Base-by-base conservation (phyloP, 441 rosid genomes). In the Populus hybrid region DNA sequence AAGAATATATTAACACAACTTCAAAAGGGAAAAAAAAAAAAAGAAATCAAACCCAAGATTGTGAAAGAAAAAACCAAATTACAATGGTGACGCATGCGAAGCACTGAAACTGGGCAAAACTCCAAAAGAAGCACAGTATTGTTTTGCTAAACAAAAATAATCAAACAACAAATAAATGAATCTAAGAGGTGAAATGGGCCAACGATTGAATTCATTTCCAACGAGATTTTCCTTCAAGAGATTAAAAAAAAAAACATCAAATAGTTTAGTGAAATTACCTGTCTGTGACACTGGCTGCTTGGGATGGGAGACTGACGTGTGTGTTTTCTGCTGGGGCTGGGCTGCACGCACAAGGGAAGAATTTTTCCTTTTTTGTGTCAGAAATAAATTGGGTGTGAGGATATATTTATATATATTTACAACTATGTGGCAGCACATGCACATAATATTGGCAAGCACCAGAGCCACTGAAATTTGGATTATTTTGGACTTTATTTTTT, bases 371-470 rank as follows among this genome's bases (percentile, higher is more conserved):
- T 23, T 29, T 12, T 33, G 78, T 59, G 53, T 40, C 59, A 73
- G 42, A 10, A 24, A 64, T 33, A 36, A 45, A 74, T 16, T 40
- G 45, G 45, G 45, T 40, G 5, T 11, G 71, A n/a, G 75, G 68
- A 26, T n/a, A 74, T 33, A 74, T 33, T 33, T 33, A 33, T 70
- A 21, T 29, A 23, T 68, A 21, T 29, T 23, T 10, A 21, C 40
- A 29, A 24, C 68, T 28, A 23, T 35, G 72, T 42, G 76, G 59
- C 76, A 74, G 3, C 10, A 6, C 31, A 70, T 18, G 29, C 29
- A 64, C 75, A 11, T 1, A 45, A 16, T 14, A 81, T 50, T 76
- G 82, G 87, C 75, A 74, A 33, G 14, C 53, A 83, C 78, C 76
- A 83, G 86, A 83, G 79, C n/a, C n/a, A n/a, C n/a, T n/a, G n/a